Conservation (phyloP, 1,139 yeast species). For the Diutina mesorugosa region DNA sequence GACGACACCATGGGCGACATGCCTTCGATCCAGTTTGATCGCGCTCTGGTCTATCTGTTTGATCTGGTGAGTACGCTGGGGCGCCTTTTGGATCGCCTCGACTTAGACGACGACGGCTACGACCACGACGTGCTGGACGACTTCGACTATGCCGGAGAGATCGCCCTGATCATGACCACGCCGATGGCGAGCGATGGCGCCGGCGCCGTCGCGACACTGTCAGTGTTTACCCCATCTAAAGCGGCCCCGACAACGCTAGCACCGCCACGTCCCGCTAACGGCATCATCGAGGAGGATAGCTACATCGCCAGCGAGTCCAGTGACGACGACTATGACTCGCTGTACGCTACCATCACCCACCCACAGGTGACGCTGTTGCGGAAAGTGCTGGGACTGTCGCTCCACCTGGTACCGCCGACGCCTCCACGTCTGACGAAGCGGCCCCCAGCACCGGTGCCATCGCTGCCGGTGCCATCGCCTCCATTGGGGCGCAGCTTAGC, state of each 20-base stretch:
- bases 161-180: background rate
- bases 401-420: background rate
- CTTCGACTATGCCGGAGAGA: background rate
- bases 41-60: conserved; percentile 20
- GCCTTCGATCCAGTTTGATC: background rate
- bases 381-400: background rate
- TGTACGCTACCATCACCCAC: background rate
- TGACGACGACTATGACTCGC: background rate
- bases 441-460: background rate
- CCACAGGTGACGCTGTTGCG: background rate
- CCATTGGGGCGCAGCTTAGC: background rate
- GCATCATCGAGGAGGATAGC: background rate
- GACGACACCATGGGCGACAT: background rate
- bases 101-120: conserved; percentile 9
- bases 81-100: conserved; percentile 28
- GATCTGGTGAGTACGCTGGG: conserved; percentile 34
- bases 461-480: too few species aligned
- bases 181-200: background rate
- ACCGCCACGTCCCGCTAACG: background rate
- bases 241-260: too few species aligned
- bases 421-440: background rate
- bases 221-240: too few species aligned
- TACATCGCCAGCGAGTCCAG: background rate
- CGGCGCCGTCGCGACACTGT: background rate
- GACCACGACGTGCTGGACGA: background rate